Evolutionary conservation across 805 yeast genomes (phyloP), one percentile per base, ranked within the genome.

Genomic region (Myxozyma udenii): DNA sequence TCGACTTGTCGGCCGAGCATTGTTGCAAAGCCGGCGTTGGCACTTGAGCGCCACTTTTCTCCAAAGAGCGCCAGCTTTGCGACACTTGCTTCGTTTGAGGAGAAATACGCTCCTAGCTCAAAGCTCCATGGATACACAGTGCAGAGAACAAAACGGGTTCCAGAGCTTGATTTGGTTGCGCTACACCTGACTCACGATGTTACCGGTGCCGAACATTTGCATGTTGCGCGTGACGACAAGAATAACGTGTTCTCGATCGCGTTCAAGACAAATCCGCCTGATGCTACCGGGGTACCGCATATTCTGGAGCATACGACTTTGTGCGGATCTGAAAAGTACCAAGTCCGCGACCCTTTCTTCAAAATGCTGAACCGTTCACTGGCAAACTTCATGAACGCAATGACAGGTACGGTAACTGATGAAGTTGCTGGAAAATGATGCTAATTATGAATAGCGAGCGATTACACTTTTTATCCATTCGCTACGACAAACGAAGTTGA

Each of bases 321-420:
- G 30, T 93, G 98, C 71, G 98, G 98, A 2, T 89, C 97, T 1
- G 74, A 78, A 50, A 85, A 84, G 64, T 93, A 81, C 67, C 97
- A 97, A 2, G 96, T 93, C 1, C 75, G 97, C 60, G 98, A 93
- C 69, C 98, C 98, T 1, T 93, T 93, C 68, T 93, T 93, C 78
- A 91, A 91, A 67, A 93, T 93, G 98, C 74, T 91, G 53, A 91
- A 89, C 67, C 73, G 97, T 58, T 88, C 97, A n/a, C 72, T 93
- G 63, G 83, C 96, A 30, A 93, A 88, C 67, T 93, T 89, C 69
- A 93, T 93, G 98, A 93, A 93, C 67, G 98, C 98, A 6, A 87
- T 93, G 96, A 93, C 98, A 0, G 52, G 56, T 51, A 28, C 3
- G 56, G 24, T 9, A 4, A 25, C 19, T 9, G 33, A 9, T 28